Conservation (phyloP, 2,329 filamentous ascomycete genomes). For the Scleromitrula shiraiana region DNA sequence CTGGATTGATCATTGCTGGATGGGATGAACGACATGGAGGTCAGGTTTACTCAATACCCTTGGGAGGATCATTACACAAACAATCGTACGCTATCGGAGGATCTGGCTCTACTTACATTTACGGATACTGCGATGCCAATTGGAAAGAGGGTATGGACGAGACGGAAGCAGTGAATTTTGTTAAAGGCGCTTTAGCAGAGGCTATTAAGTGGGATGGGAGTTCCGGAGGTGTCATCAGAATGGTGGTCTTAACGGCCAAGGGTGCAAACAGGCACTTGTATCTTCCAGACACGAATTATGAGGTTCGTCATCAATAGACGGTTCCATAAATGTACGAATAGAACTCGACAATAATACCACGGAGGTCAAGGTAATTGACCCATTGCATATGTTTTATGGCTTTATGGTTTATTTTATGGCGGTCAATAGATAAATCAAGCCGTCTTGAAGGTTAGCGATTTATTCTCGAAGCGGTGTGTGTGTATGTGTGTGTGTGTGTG, state of each 20-base stretch:
- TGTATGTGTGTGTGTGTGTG: no score
- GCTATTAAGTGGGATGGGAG: conserved; percentile 99
- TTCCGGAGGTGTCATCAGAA: conserved; percentile 93
- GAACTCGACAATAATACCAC: conserved; percentile 26
- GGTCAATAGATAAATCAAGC: conserved; percentile 10
- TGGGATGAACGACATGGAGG: conserved; percentile 93
- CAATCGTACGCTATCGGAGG: conserved; percentile 92
- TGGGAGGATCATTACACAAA: conserved; percentile 96
- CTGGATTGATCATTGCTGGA: conserved; percentile 96
- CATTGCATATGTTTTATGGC: conserved; percentile 9
- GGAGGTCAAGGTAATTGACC: conserved; percentile 13
- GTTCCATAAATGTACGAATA: conserved; percentile 28
- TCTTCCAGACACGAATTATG: conserved; percentile 83
- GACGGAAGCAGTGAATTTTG: conserved; percentile 81
- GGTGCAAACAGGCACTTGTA: conserved; percentile 93
- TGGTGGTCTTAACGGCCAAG: conserved; percentile 88
- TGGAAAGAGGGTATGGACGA: conserved; percentile 95
- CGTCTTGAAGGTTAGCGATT: not conserved
- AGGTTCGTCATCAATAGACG: conserved; percentile 43
- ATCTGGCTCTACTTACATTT: conserved; percentile 97
- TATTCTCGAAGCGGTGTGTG: conserved; percentile 17
- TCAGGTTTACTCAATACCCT: conserved; percentile 93
- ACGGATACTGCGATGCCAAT: conserved; percentile 95
- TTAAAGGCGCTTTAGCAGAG: conserved; percentile 83
- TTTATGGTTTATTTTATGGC: no score